Base-by-base conservation (phyloP, 805 yeast genomes). In the Metschnikowia kunwiensis region DNA sequence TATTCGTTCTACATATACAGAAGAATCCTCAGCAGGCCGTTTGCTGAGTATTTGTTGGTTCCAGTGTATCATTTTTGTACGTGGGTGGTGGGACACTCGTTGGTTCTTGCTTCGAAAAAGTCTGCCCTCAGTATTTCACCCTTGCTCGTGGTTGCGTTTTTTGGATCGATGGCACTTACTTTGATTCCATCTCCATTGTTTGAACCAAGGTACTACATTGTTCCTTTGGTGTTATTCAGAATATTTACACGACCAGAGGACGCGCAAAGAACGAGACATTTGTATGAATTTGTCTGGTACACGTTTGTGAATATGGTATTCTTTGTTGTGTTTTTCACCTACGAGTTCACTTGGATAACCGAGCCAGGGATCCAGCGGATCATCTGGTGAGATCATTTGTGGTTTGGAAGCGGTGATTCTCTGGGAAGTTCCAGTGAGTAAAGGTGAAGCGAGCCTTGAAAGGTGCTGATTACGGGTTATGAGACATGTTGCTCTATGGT, bases 141-240 rank as follows among this genome's bases (percentile, higher is more conserved):
- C 2, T 48, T 70, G 4, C 56, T 81, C n/a, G 68, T 74, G 27
- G 34, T 76, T 5, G 73, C 79, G 0, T 79, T 71, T 41, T 36
- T 78, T 2, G 58, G 61, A 0, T 80, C 88, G 27, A 66, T 77
- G 0, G 50, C 70, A 1, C 57, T 77, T 5, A 82, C 93, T 0
- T 67, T 93, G 14, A 75, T 84, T 0, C 96, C 97, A 14, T 81
- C 96, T 0, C 98, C 97, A 5, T 67, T 93, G 46, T 80, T 93
- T 53, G 98, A 93, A 60, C 96, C 97, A 32, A 75, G 98, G 40
- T 93, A 93, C 57, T 93, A 82, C 58, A 85, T 91, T 32, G 50
- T 87, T 5, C 97, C 97, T 4, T 79, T 76, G 54, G 56, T 84
- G 9, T 58, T 88, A 25, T 87, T 89, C 78, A 74, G 97, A 49